A percentile compares a stretch with the other conserved stretches of the same genome.
phyloP scores from a whole-genome alignment of 1,284 basidiomycete genomes.

The Marasmius fiardii region DNA sequence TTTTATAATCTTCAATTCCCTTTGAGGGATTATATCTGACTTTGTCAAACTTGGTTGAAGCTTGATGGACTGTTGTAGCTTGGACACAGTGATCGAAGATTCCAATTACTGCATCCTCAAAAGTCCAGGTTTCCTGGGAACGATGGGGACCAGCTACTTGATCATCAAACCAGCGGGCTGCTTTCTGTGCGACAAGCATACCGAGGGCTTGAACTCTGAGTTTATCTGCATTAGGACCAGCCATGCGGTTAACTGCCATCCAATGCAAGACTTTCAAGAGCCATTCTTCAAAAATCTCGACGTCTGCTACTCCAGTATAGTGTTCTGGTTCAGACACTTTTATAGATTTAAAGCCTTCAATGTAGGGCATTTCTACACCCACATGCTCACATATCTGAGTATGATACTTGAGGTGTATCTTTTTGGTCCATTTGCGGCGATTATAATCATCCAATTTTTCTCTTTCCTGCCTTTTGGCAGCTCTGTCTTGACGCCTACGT shows the following conservation, averaged over 20 bases:
- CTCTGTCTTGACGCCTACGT: background rate
- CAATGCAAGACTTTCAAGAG: background rate
- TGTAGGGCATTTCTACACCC: background rate
- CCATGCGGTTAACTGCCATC: background rate
- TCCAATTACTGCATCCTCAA: constrained; percentile 14
- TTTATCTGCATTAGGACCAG: background rate
- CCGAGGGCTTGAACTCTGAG: background rate
- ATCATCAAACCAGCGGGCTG: constrained; percentile 12
- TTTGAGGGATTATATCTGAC: background rate
- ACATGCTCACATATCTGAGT: background rate
- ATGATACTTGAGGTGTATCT: background rate
- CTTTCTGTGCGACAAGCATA: constrained; percentile 11
- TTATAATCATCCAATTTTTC: background rate
- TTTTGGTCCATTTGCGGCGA: background rate
- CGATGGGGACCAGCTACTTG: constrained; percentile 12
- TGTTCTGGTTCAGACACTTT: background rate
- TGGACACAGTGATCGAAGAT: constrained; percentile 19
- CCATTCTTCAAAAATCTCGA: constrained; percentile 1
- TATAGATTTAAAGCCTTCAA: background rate
- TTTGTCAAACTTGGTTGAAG: constrained; percentile 9
- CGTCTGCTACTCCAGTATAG: background rate
- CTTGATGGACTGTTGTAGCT: constrained; percentile 16
- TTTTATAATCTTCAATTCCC: constrained; percentile 14
- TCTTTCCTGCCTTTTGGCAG: background rate
- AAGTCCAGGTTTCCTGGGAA: constrained; percentile 9